phyloP scores from a whole-genome alignment of 805 yeast genomes.

The Yarrowia deformans region DNA sequence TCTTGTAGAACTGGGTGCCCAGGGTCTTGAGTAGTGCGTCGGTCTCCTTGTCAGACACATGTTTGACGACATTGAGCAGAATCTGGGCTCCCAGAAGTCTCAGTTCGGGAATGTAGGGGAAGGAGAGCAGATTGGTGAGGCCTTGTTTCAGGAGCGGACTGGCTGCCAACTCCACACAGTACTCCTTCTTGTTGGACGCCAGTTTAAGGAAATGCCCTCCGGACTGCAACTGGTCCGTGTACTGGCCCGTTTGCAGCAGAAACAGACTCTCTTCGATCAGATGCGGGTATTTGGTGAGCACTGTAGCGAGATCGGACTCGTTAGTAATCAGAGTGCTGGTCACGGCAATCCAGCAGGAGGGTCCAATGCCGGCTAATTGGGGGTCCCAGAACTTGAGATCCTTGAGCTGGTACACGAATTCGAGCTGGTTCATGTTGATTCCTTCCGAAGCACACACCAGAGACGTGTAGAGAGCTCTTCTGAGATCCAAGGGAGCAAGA shows the following conservation, averaged over 20 bases:
- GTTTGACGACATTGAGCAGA: constrained; percentile 20
- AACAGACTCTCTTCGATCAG: constrained; percentile 15
- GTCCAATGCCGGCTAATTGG: constrained; percentile 26
- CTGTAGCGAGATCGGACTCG: not conserved
- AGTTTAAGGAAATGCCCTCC: constrained; percentile 31
- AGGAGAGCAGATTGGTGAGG: constrained; percentile 10
- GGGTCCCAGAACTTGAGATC: constrained; percentile 23
- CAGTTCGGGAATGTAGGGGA: constrained; percentile 32
- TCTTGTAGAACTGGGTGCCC: constrained; percentile 18
- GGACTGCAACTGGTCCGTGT: constrained; percentile 26
- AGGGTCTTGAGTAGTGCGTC: constrained; percentile 7
- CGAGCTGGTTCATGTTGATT: constrained; percentile 4
- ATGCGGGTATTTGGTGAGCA: constrained; percentile 1
- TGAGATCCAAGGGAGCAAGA: constrained; percentile 13
- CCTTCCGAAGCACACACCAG: constrained; percentile 27
- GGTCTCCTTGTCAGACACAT: constrained; percentile 13
- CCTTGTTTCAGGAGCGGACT: constrained; percentile 10
- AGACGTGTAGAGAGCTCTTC: constrained; percentile 29
- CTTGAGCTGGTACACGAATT: not conserved
- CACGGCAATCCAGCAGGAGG: constrained; percentile 23
- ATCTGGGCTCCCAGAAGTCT: constrained; percentile 27
- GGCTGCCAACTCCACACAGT: not conserved
- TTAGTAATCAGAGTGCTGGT: constrained; percentile 19
- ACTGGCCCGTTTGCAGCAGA: constrained; percentile 22
- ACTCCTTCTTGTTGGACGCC: constrained; percentile 27